Conservation (phyloP, 768 basidiomycete species). For the Hortiboletus campestris region DNA sequence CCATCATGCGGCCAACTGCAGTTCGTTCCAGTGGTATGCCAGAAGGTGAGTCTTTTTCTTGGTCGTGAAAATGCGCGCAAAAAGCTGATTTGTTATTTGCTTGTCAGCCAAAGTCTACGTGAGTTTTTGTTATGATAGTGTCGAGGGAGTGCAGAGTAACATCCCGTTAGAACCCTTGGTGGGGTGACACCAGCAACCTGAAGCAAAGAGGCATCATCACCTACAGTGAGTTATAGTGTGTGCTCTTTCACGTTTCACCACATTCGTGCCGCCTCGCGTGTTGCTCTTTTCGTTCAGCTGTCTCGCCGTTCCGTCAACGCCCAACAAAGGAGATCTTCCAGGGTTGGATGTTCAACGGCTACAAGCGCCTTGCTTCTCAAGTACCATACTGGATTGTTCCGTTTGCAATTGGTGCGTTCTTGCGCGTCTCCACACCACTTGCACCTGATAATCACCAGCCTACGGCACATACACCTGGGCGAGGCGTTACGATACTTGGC, state of each 20-base stretch:
- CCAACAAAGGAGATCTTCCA: slow-evolving; percentile 68
- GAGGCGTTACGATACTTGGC: slow-evolving; percentile 59
- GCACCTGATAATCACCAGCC: slow-evolving; percentile 41
- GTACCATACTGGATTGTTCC: slow-evolving; percentile 79
- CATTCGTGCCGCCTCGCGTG: not conserved
- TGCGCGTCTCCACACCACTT: not conserved
- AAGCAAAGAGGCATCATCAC: slow-evolving; percentile 74
- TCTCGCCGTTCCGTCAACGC: slow-evolving; percentile 82
- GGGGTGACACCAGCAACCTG: slow-evolving; percentile 73
- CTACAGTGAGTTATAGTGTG: slow-evolving; percentile 64
- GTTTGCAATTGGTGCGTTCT: slow-evolving; percentile 66
- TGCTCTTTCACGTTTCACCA: not conserved
- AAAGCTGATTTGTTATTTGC: slow-evolving; percentile 3
- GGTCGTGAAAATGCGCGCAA: not conserved
- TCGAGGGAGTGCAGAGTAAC: not conserved
- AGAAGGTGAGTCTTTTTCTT: slow-evolving; percentile 54
- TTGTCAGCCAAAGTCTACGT: slow-evolving; percentile 75
- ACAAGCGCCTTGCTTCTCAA: slow-evolving; percentile 70
- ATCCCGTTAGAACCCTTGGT: slow-evolving; percentile 73
- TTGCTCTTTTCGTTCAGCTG: slow-evolving; percentile 40
- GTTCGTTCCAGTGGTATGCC: slow-evolving; percentile 75
- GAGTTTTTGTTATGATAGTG: slow-evolving; percentile 37
- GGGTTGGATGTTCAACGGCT: slow-evolving; percentile 85
- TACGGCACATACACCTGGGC: slow-evolving; percentile 82
- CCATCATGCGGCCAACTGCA: slow-evolving; percentile 50